Base-by-base conservation (phyloP, 495 filamentous ascomycete genomes). In the Trichocladium antarcticum region DNA sequence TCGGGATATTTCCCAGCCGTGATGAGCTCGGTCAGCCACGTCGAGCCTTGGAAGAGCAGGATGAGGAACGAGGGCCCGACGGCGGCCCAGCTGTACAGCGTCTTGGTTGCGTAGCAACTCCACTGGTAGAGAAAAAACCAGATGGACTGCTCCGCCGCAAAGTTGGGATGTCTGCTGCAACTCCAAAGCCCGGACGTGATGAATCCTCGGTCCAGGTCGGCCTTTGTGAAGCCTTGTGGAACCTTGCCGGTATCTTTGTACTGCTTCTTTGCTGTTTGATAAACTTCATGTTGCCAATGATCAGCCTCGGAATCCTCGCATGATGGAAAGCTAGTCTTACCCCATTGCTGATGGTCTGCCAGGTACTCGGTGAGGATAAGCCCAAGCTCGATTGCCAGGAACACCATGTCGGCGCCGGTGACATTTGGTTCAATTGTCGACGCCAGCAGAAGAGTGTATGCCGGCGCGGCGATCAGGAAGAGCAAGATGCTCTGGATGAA, bases 311-410 rank as follows among this genome's bases (percentile, higher is more conserved):
- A 9, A 28, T 32, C 14, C 12, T 11, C 8, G 6, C 34, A 40
- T 9, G 44, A 15, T 50, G 22, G 44, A 21, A 34, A 20, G 57
- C 12, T 1, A 39, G 2, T n/a, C 74, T 51, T 64, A 81, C 80
- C 74, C 93, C 93, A 99, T 65, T 96, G 90, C 61, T 95, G 87
- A 53, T 90, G 80, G 60, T 99, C 93, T 58, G 89, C 87, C 58
- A 93, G 75, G 65, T 71, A 82, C 56, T 92, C 86, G 42, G 84
- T 68, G 9, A 87, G 56, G 5, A 97, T 72, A 31, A 90, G 77
- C 37, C 74, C 74, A 45, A 95, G 70, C 45, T 89, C 68, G 20
- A 72, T 61, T 41, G 80, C 71, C 11, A 84, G 74, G 69, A 87
- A 88, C 21, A 79, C 57, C 29, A 84, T 54, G 62, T 96, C 93